These are phyloP conservation scores for Nicotiana undulata DNA, from an alignment of 257 asterid species.

Conservation along the genomic window DNA sequence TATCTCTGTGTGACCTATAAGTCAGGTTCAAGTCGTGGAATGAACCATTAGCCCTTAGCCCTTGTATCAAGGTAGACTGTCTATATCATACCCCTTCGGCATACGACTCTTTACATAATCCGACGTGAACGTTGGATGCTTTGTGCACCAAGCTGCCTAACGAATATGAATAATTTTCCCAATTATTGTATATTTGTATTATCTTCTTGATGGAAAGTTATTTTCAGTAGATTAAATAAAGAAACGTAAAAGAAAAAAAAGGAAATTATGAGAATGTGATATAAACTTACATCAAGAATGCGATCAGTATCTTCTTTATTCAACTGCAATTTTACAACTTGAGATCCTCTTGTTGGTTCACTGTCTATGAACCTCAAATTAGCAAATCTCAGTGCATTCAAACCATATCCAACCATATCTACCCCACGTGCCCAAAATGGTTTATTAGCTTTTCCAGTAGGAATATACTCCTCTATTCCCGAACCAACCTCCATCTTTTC, in stretches of 20 bases:
- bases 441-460: constrained; percentile 55
- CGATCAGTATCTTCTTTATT: constrained; percentile 38
- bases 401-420: constrained; percentile 72
- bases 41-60: no score
- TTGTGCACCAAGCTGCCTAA: no score
- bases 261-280: background rate
- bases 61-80: no score
- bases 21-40: no score
- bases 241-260: background rate
- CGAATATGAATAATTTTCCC: no score
- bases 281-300: constrained; percentile 55
- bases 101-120: no score
- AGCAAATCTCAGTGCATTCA: constrained; percentile 61
- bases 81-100: no score
- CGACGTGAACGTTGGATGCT: no score
- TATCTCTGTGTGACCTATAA: no score
- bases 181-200: no score
- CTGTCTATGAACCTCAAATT: constrained; percentile 47
- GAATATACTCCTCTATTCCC: constrained; percentile 66
- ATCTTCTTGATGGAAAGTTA: no score
- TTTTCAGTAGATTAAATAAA: no score
- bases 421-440: constrained; percentile 88
- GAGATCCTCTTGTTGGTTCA: constrained; percentile 45
- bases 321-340: constrained; percentile 53
- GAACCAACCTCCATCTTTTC: constrained; percentile 29